Evolutionary conservation across 768 basidiomycete species (phyloP).

Genomic region (Lactarius psammicola): DNA sequence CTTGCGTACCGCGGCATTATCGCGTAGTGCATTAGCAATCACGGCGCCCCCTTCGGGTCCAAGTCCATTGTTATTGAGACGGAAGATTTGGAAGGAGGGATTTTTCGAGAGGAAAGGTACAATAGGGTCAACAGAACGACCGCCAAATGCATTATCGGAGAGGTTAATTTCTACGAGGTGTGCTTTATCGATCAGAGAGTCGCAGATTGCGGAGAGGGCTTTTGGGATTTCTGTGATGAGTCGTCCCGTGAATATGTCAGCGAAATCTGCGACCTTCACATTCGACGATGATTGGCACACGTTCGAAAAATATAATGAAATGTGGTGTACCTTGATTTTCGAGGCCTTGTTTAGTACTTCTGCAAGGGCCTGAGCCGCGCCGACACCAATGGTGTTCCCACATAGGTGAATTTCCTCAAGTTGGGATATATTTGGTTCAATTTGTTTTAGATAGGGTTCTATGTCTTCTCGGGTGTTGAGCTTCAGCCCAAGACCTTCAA

Average conservation of each 20-base stretch:
- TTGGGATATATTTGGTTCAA: slow-evolving; percentile 50
- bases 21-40: slow-evolving; percentile 79
- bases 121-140: slow-evolving; percentile 90
- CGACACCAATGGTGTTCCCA: slow-evolving; percentile 92
- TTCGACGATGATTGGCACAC: not conserved
- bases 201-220: slow-evolving; percentile 85
- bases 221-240: slow-evolving; percentile 92
- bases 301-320: slow-evolving; percentile 14
- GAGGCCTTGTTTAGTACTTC: slow-evolving; percentile 70
- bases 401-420: slow-evolving; percentile 91
- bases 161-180: slow-evolving; percentile 86
- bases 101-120: slow-evolving; percentile 86
- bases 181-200: slow-evolving; percentile 76
- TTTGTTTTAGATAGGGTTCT: slow-evolving; percentile 62
- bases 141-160: slow-evolving; percentile 95
- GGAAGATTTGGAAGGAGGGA: slow-evolving; percentile 76
- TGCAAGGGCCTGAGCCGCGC: slow-evolving; percentile 81
- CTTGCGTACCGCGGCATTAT: slow-evolving; percentile 63
- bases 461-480: slow-evolving; percentile 75
- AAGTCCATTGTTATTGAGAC: slow-evolving; percentile 95
- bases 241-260: slow-evolving; percentile 97
- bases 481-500: slow-evolving; percentile 72
- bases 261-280: slow-evolving; percentile 85
- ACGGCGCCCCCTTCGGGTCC: slow-evolving; percentile 85
- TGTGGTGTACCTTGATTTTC: slow-evolving; percentile 59